Percentiles rank a stretch among this genome's conserved stretches.
Evolutionary conservation across 208 protist species (phyloP).

Genomic region (Wallacemonas sp.): DNA sequence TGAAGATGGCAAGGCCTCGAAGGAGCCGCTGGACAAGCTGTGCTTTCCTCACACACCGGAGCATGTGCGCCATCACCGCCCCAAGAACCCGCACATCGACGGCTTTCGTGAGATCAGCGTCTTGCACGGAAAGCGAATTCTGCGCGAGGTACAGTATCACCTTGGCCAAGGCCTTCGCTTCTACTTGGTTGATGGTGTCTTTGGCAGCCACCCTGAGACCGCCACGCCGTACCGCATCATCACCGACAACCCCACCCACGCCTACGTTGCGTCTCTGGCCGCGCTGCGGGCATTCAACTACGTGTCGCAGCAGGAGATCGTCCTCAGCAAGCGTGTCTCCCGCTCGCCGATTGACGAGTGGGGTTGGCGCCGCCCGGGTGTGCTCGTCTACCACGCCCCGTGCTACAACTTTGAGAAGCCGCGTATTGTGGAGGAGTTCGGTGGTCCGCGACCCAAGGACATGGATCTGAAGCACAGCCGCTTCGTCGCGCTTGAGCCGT

Average conservation of each 20-base stretch:
- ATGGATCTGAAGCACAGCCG: conserved; percentile 66
- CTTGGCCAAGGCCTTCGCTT: conserved; percentile 88
- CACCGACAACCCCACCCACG: conserved; percentile 88
- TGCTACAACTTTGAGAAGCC: conserved; percentile 83
- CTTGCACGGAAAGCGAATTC: conserved; percentile 83
- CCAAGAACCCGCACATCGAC: conserved; percentile 64
- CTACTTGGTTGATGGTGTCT: conserved; percentile 86
- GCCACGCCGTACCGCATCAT: conserved; percentile 88
- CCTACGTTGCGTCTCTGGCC: conserved; percentile 81
- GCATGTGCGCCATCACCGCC: conserved; percentile 76
- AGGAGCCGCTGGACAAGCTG: conserved; percentile 37
- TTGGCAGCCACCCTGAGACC: conserved; percentile 71
- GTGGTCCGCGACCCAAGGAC: conserved; percentile 81
- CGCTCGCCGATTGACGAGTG: conserved; percentile 89
- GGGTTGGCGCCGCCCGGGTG: conserved; percentile 80
- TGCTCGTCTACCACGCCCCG: conserved; percentile 86
- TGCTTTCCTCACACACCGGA: conserved; percentile 86
- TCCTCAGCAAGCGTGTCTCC: conserved; percentile 81
- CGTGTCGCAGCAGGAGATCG: conserved; percentile 81
- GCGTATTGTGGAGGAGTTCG: conserved; percentile 92
- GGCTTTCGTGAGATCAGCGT: conserved; percentile 60
- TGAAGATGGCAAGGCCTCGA: conserved; percentile 36
- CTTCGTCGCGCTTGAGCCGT: conserved; percentile 85
- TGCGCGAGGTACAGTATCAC: conserved; percentile 89
- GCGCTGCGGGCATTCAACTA: conserved; percentile 86